A percentile compares a stretch with the other conserved stretches of the same genome.
Conservation (phyloP, 345 rosid species). For the Boechera stricta region DNA sequence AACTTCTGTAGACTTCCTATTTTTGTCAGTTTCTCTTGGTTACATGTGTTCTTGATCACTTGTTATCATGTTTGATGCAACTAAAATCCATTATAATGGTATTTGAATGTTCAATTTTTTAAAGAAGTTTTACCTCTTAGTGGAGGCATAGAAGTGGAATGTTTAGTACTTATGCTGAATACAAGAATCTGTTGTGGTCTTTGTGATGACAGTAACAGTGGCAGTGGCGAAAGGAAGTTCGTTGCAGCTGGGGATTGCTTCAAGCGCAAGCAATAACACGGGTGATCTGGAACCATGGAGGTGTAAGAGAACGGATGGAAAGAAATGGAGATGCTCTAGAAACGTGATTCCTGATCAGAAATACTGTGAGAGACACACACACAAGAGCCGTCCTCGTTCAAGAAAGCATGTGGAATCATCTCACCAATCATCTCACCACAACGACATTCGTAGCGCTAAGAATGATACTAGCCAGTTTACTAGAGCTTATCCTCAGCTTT, state of each 20-base stretch:
- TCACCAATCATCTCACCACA: slow-evolving; percentile 49
- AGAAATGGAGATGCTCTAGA: slow-evolving; percentile 95
- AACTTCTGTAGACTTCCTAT: neutral
- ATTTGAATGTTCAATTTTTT: neutral
- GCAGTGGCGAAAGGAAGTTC: slow-evolving; percentile 38
- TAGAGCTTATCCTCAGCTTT: slow-evolving; percentile 42
- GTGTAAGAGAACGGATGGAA: slow-evolving; percentile 90
- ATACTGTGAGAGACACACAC: slow-evolving; percentile 87
- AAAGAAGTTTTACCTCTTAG: neutral
- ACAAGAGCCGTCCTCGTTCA: slow-evolving; percentile 97
- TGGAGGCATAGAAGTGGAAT: neutral
- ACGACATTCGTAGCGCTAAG: slow-evolving; percentile 50
- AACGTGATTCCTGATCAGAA: slow-evolving; percentile 81
- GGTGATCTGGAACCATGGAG: slow-evolving; percentile 74
- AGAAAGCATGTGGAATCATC: slow-evolving; percentile 96
- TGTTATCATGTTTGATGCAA: slow-evolving; percentile 7
- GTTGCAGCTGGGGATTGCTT: slow-evolving; percentile 45
- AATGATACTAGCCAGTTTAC: slow-evolving; percentile 28
- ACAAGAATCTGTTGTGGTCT: slow-evolving; percentile 15
- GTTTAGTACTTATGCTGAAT: slow-evolving; percentile 3
- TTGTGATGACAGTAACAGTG: slow-evolving; percentile 25
- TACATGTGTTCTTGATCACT: neutral
- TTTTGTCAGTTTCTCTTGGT: slow-evolving; percentile 59
- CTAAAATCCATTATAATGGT: neutral
- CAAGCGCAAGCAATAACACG: slow-evolving; percentile 38